Percentiles rank a stretch among this genome's conserved stretches.
These are phyloP conservation scores for Salix viminalis DNA, from an alignment of 345 rosid species.

Conservation along the genomic window DNA sequence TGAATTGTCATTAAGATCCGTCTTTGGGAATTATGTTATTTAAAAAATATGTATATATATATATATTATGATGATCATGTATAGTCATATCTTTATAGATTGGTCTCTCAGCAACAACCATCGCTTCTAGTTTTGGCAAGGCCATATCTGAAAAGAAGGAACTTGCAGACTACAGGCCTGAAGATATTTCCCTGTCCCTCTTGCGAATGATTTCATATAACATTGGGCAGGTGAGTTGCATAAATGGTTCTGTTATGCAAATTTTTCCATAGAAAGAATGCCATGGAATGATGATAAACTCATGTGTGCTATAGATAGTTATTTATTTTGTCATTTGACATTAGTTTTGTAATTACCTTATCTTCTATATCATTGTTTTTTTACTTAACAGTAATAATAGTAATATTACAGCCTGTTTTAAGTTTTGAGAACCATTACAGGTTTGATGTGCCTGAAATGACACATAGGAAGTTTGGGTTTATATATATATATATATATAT, in stretches of 20 bases:
- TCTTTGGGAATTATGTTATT: background rate
- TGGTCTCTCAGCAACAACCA: conserved; percentile 96
- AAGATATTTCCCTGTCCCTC: conserved; percentile 93
- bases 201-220: conserved; percentile 98
- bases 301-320: background rate
- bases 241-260: background rate
- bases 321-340: background rate
- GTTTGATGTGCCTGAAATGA: background rate
- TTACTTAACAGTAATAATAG: background rate
- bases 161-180: conserved; percentile 86
- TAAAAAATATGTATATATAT: too few relatives aligned
- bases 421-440: background rate
- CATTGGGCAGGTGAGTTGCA: conserved; percentile 77
- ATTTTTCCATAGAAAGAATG: background rate
- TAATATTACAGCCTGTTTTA: background rate
- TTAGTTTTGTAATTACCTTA: background rate
- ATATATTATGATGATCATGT: background rate
- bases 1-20: background rate
- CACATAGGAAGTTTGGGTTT: background rate
- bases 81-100: conserved; percentile 39
- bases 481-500: too few relatives aligned
- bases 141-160: conserved; percentile 88
- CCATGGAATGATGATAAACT: background rate
- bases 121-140: conserved; percentile 99
- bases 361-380: background rate